Conservation (phyloP, 306 rosid species). For the Neltuma alba region DNA sequence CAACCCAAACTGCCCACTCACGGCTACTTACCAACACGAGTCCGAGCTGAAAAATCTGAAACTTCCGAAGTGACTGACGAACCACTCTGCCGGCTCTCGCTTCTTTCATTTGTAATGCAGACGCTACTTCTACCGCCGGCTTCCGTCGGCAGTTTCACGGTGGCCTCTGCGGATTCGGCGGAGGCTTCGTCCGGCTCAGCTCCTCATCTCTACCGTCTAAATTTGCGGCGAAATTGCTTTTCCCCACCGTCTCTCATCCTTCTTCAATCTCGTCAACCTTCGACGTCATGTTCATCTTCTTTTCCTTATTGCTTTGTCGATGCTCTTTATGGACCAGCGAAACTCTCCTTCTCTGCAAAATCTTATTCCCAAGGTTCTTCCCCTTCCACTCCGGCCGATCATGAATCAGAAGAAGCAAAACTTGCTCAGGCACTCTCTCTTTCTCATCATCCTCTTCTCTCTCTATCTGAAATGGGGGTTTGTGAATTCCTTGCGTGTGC, state of each 20-base stretch:
- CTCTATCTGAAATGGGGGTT: background rate
- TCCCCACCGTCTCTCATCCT: conserved; percentile 35
- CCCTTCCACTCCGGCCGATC: conserved; percentile 47
- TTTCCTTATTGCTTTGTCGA: conserved; percentile 33
- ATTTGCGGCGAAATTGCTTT: conserved; percentile 38
- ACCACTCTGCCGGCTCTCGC: background rate
- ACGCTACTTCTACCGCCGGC: conserved; percentile 67
- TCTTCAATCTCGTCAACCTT: conserved; percentile 33
- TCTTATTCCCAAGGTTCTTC: conserved; percentile 64
- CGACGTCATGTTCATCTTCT: background rate
- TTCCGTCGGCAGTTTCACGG: conserved; percentile 49
- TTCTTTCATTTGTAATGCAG: conserved; percentile 52
- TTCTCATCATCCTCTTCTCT: background rate
- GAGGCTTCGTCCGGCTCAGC: conserved; percentile 28
- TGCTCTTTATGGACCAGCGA: conserved; percentile 38
- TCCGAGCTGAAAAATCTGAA: background rate
- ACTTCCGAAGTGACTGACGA: background rate
- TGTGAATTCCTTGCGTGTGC: background rate
- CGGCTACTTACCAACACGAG: background rate
- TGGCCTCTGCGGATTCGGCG: conserved; percentile 19
- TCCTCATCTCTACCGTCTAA: conserved; percentile 30
- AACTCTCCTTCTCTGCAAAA: conserved; percentile 39
- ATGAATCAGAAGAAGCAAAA: conserved; percentile 74
- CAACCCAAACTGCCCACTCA: background rate
- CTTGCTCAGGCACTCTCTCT: conserved; percentile 68